phyloP scores from a whole-genome alignment of 768 basidiomycete genomes.

The Mycena polygramma region DNA sequence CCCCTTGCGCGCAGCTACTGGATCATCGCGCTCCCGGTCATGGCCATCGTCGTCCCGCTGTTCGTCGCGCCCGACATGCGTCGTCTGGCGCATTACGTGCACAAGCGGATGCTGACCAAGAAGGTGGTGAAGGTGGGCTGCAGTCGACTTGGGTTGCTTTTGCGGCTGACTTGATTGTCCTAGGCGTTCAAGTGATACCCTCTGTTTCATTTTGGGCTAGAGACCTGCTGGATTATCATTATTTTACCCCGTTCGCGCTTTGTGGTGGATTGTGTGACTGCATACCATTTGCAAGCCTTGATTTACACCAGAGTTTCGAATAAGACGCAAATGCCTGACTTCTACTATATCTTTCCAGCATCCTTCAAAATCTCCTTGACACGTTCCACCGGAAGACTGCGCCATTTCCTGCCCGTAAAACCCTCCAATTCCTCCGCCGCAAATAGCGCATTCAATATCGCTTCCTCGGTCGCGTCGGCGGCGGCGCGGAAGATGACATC shows the following conservation, averaged over 20 bases:
- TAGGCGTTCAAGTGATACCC: background rate
- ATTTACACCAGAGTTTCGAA: too few relatives aligned
- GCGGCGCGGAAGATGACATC: slow-evolving; percentile 62
- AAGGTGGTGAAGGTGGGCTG: slow-evolving; percentile 22
- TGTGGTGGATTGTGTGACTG: too few relatives aligned
- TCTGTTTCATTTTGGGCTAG: background rate
- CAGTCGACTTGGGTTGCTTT: background rate
- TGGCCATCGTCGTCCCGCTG: slow-evolving; percentile 62
- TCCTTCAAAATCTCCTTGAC: slow-evolving; percentile 52
- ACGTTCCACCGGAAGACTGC: slow-evolving; percentile 58
- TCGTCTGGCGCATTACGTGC: slow-evolving; percentile 57
- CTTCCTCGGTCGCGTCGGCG: slow-evolving; percentile 40
- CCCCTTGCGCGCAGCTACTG: slow-evolving; percentile 63
- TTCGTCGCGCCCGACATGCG: slow-evolving; percentile 66
- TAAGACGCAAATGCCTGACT: too few relatives aligned
- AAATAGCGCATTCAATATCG: slow-evolving; percentile 35
- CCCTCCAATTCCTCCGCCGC: slow-evolving; percentile 37
- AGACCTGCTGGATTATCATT: too few relatives aligned
- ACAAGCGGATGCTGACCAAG: slow-evolving; percentile 50
- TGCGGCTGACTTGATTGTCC: background rate
- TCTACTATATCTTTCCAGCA: slow-evolving; percentile 45
- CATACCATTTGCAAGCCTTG: too few relatives aligned
- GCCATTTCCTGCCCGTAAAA: slow-evolving; percentile 52
- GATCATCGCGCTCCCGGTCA: slow-evolving; percentile 71
- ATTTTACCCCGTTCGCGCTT: too few relatives aligned